A percentile compares a stretch with the other conserved stretches of the same genome.
These are phyloP conservation scores for Xylaria hypoxylon DNA, from an alignment of 2,329 filamentous ascomycete genomes.

Conservation along the genomic window DNA sequence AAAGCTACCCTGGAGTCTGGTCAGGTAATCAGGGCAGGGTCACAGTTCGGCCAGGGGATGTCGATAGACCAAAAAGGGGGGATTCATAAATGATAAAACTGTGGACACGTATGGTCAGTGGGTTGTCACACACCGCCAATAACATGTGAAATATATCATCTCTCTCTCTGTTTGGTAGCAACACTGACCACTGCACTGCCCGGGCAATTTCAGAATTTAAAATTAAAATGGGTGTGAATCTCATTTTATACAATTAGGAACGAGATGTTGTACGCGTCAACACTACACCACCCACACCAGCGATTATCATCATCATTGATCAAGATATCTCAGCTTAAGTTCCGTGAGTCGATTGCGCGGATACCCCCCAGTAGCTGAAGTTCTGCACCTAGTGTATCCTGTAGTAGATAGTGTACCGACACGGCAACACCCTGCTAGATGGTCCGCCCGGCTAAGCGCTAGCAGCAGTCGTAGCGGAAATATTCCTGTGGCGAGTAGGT, in stretches of 20 bases:
- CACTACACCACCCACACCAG: constrained; percentile 19
- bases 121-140: constrained; percentile 35
- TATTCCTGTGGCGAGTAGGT: constrained; percentile 4
- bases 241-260: constrained; percentile 28
- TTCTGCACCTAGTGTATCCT: constrained; percentile 18
- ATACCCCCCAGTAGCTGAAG: constrained; percentile 4
- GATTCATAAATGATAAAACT: constrained; percentile 23
- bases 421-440: constrained; percentile 17
- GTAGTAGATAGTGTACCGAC: constrained; percentile 16
- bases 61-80: constrained; percentile 24
- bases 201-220: constrained; percentile 35
- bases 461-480: constrained; percentile 22
- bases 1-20: constrained; percentile 15
- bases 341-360: constrained; percentile 18
- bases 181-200: constrained; percentile 12
- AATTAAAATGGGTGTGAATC: constrained; percentile 33
- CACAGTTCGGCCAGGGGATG: no score
- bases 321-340: constrained; percentile 10
- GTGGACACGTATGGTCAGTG: constrained; percentile 34
- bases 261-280: constrained; percentile 35
- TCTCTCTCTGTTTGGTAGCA: constrained; percentile 23
- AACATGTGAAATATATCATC: constrained; percentile 22
- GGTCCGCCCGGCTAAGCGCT: constrained; percentile 11
- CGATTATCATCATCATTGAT: constrained; percentile 20
- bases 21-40: constrained; percentile 15